Base-by-base conservation (phyloP, 805 yeast species). In the Yueomyces sinensis region DNA sequence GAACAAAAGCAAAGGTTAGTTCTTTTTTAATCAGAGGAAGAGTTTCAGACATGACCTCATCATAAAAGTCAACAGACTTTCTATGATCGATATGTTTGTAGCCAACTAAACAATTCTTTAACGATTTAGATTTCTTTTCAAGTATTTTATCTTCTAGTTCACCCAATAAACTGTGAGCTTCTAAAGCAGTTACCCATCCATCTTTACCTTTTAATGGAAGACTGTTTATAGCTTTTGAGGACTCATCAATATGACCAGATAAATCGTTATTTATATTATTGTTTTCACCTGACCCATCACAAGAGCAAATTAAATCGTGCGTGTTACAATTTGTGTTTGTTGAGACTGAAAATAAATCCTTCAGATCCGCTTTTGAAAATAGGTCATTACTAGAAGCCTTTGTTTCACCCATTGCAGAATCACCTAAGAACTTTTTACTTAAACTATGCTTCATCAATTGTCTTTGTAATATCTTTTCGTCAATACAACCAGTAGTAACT, bases 391-490 rank as follows among this genome's bases (percentile, higher is more conserved):
- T 72, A 0, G 73, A 63, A 4, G 56, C 52, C 13, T 33, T 39
- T 17, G 58, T 53, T 35, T 60, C 57, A 43, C 35, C 33, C 9
- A 19, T 30, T 4, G 28, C 35, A 5, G 41, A 27, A 37, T 41
- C 50, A 30, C 64, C 78, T 43, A 72, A 65, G 45, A 89, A 79
- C 42, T 74, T 74, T 41, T 77, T 77, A 32, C 95, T 81, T 33
- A 89, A 58, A 35, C 78, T 86, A 36, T 63, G 72, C 54, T 91
- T 91, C 65, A 83, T 76, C 35, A 87, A 60, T 54, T 91, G 98
- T 15, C 98, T 63, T 52, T 91, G 97, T 40, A 81, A 76, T 3
- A 91, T 87, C 58, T 87, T 89, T 52, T 91, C 98, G 52, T 91
- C 98, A 25, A 86, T 80, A 36, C 87, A 75, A 0, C 97, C 98